phyloP scores from a whole-genome alignment of 805 yeast genomes.

The Pichia phayaonensis region DNA sequence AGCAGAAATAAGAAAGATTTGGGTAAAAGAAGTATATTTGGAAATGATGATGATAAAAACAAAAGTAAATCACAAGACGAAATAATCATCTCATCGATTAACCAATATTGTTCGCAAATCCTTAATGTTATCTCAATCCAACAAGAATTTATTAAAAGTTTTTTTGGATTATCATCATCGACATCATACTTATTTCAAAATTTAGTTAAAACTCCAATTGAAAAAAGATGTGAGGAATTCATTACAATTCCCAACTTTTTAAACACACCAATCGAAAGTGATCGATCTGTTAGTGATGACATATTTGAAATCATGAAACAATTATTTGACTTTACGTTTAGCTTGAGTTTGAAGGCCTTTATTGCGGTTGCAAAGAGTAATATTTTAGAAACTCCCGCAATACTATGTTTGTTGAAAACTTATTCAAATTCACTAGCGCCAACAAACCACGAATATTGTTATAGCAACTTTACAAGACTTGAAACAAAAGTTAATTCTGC shows the following conservation, averaged over 20 bases:
- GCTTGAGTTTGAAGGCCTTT: conserved; percentile 29
- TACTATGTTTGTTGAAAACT: conserved; percentile 36
- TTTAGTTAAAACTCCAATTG: conserved; percentile 30
- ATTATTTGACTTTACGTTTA: conserved; percentile 20
- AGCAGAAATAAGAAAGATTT: conserved; percentile 7
- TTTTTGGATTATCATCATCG: conserved; percentile 40
- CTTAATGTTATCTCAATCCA: conserved; percentile 26
- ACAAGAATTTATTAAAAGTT: conserved; percentile 39
- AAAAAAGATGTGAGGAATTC: conserved; percentile 18
- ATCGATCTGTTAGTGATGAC: conserved; percentile 25
- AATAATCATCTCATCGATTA: conserved; percentile 5
- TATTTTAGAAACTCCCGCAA: conserved; percentile 35
- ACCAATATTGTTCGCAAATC: conserved; percentile 9
- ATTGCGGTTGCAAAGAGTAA: conserved; percentile 29
- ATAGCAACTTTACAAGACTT: conserved; percentile 42
- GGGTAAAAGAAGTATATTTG: conserved; percentile 16
- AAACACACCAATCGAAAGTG: conserved; percentile 20
- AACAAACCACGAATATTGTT: conserved; percentile 58
- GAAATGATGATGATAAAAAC: neutral
- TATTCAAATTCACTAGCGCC: conserved; percentile 32
- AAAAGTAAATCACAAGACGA: neutral
- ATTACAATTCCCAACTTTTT: conserved; percentile 9
- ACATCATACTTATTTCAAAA: conserved; percentile 31
- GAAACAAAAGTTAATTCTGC: conserved; percentile 41
- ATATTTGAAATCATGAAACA: conserved; percentile 26